A percentile compares a stretch with the other conserved stretches of the same genome.
Evolutionary conservation across 768 basidiomycete genomes (phyloP).

Genomic region (Sarcodon sp.): DNA sequence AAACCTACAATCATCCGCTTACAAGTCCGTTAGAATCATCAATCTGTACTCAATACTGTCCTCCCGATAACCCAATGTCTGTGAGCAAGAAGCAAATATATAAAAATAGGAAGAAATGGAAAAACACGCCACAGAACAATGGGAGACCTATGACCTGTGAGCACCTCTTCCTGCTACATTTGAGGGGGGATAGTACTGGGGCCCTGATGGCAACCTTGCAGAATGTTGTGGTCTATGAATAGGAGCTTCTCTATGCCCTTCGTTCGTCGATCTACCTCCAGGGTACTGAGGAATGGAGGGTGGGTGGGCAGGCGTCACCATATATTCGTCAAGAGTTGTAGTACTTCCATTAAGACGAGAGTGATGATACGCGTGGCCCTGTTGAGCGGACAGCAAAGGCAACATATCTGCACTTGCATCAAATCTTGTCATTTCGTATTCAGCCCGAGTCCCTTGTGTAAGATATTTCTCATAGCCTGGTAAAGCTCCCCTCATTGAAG

Average conservation of each 20-base stretch:
- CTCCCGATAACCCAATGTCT: no score
- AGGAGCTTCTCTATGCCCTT: constrained; percentile 44
- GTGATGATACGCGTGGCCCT: neutral
- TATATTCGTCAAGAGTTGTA: neutral
- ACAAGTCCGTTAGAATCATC: no score
- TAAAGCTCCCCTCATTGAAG: constrained; percentile 13
- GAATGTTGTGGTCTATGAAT: constrained; percentile 38
- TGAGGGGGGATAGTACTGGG: no score
- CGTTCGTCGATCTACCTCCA: constrained; percentile 12
- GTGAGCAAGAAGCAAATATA: no score
- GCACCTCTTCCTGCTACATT: no score
- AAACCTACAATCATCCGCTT: no score
- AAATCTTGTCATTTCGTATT: constrained; percentile 44
- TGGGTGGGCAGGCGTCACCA: neutral
- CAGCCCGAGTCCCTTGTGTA: constrained; percentile 28
- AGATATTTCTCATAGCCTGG: constrained; percentile 46
- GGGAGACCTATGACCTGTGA: no score
- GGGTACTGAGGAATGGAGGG: neutral
- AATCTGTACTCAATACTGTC: no score
- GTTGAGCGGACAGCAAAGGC: constrained; percentile 33
- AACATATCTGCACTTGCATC: constrained; percentile 38
- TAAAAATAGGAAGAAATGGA: no score
- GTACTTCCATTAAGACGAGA: neutral
- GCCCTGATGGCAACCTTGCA: no score
- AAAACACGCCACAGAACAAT: no score